Evolutionary conservation across 768 basidiomycete species (phyloP).

Genomic region (Suillus subalutaceus): DNA sequence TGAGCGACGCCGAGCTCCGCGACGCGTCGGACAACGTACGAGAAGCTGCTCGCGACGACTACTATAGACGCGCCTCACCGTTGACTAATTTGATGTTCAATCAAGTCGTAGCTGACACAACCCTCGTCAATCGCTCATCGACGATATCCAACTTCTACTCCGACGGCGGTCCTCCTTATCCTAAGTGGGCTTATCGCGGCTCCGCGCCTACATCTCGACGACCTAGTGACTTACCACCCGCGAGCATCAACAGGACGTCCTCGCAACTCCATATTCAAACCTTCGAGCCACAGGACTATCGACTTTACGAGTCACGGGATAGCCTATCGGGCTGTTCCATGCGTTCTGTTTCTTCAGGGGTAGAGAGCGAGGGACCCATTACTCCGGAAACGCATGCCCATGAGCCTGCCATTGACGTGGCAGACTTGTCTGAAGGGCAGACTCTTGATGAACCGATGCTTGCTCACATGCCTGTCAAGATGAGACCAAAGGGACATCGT

Average conservation of each 20-base stretch:
- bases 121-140: conserved; percentile 1
- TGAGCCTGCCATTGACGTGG: conserved; percentile 45
- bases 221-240: not conserved
- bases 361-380: conserved; percentile 47
- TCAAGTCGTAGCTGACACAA: conserved; percentile 3
- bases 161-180: conserved; percentile 8
- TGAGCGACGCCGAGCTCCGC: conserved; percentile 50
- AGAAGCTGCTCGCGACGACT: not conserved
- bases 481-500: not conserved
- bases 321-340: not conserved
- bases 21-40: conserved; percentile 26
- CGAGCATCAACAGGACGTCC: not conserved
- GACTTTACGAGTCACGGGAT: conserved; percentile 1
- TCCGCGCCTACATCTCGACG: not conserved
- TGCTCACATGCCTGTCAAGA: conserved; percentile 1
- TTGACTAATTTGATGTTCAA: conserved; percentile 3
- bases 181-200: conserved; percentile 3
- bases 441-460: conserved; percentile 11
- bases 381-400: conserved; percentile 48
- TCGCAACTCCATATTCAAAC: not conserved
- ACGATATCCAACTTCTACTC: conserved; percentile 4
- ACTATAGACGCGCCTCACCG: conserved; percentile 1
- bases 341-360: conserved; percentile 11
- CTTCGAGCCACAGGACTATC: not conserved
- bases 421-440: conserved; percentile 44